Conservation (phyloP, 768 basidiomycete species). For the Strobilomyces echinocephalus region DNA sequence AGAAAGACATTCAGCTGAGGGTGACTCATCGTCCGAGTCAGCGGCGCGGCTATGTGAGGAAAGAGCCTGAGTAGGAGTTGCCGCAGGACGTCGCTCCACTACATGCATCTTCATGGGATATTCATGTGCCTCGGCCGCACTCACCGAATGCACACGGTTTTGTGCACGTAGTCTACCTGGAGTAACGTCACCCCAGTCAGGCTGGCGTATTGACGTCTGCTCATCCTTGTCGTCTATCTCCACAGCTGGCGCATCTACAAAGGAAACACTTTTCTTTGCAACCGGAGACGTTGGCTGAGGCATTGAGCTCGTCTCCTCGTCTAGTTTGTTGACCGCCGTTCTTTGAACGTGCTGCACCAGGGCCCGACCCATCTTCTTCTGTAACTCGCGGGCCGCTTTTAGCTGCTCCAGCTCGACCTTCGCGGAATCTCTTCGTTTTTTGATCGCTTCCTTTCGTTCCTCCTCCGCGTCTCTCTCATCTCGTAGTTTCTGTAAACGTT, state of each 20-base stretch:
- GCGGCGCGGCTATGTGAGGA: slow-evolving; percentile 7
- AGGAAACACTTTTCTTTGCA: slow-evolving; percentile 61
- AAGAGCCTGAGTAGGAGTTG: slow-evolving; percentile 11
- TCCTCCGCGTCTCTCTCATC: slow-evolving; percentile 40
- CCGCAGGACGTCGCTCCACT: slow-evolving; percentile 54
- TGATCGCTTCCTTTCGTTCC: slow-evolving; percentile 42
- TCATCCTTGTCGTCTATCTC: slow-evolving; percentile 15
- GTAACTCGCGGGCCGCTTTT: slow-evolving; percentile 45
- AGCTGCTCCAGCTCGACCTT: slow-evolving; percentile 37
- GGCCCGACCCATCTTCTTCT: slow-evolving; percentile 76
- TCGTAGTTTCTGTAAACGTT: slow-evolving; percentile 41
- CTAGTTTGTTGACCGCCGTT: slow-evolving; percentile 30
- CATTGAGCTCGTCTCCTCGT: slow-evolving; percentile 23
- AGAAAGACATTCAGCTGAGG: slow-evolving; percentile 30
- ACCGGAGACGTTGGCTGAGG: slow-evolving; percentile 30
- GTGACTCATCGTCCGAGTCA: slow-evolving; percentile 73
- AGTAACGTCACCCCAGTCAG: slow-evolving; percentile 53
- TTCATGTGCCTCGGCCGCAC: slow-evolving; percentile 27
- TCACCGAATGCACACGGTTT: slow-evolving; percentile 34
- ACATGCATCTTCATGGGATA: slow-evolving; percentile 65
- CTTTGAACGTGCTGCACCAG: slow-evolving; percentile 44
- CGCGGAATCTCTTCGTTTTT: slow-evolving; percentile 47
- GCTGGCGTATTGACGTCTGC: slow-evolving; percentile 4
- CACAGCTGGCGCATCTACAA: slow-evolving; percentile 41
- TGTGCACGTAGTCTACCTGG: slow-evolving; percentile 44